phyloP scores from a whole-genome alignment of 2,329 filamentous ascomycete genomes.

The Epichloe typhina region DNA sequence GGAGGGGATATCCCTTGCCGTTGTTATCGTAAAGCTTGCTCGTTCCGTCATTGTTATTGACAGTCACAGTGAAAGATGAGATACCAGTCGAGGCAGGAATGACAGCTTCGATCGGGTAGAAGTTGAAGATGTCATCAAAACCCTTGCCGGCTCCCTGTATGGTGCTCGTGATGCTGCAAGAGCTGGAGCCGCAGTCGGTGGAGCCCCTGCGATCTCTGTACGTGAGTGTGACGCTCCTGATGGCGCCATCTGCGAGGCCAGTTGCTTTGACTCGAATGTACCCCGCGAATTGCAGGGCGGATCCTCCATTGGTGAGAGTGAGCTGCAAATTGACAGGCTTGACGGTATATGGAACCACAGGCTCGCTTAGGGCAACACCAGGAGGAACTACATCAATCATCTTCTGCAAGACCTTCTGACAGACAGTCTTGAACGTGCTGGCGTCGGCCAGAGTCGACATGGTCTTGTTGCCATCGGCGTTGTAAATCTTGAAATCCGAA shows the following conservation, averaged over 20 bases:
- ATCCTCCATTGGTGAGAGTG: constrained; percentile 34
- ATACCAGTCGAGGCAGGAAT: constrained; percentile 47
- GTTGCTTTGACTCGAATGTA: constrained; percentile 45
- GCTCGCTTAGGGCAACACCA: constrained; percentile 35
- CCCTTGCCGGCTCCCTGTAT: constrained; percentile 37
- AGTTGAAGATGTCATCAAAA: constrained; percentile 48
- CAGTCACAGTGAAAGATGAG: constrained; percentile 43
- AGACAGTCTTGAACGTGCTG: constrained; percentile 31
- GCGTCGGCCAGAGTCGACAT: constrained; percentile 33
- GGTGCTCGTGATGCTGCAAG: constrained; percentile 32
- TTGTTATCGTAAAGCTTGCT: constrained; percentile 41
- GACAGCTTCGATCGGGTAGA: constrained; percentile 33
- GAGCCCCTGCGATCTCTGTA: constrained; percentile 44
- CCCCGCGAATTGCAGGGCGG: constrained; percentile 35
- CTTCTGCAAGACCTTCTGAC: constrained; percentile 38
- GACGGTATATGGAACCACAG: constrained; percentile 42
- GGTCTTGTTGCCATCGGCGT: constrained; percentile 41
- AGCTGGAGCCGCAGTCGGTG: constrained; percentile 25
- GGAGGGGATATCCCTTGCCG: constrained; percentile 38
- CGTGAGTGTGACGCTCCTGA: constrained; percentile 34
- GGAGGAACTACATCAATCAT: constrained; percentile 49
- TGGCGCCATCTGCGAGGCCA: constrained; percentile 24
- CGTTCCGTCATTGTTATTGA: constrained; percentile 35
- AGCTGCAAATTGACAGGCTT: constrained; percentile 47
- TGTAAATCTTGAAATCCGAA: constrained; percentile 44